Conservation (phyloP, 331 rosid genomes). For the Quercus phellos region DNA sequence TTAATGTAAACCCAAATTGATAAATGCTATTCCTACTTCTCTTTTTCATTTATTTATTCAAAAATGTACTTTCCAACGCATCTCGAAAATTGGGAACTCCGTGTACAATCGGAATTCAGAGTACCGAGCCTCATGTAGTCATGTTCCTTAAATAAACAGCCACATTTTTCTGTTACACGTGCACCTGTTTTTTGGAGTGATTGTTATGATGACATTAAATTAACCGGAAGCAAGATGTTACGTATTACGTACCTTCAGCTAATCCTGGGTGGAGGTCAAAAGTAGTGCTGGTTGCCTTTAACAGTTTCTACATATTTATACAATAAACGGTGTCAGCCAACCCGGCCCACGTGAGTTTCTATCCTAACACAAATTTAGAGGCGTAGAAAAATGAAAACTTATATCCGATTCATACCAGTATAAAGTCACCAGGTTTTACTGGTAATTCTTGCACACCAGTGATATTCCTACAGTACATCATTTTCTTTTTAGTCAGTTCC, state of each 20-base stretch:
- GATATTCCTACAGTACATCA: slow-evolving; percentile 35
- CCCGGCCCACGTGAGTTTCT: background rate
- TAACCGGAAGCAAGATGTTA: background rate
- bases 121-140: too few species aligned
- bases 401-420: slow-evolving; percentile 27
- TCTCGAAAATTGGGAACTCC: too few species aligned
- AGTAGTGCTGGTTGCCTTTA: slow-evolving; percentile 26
- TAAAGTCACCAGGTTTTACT: slow-evolving; percentile 45
- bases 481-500: background rate
- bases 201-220: too few species aligned
- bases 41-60: too few species aligned
- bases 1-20: too few species aligned
- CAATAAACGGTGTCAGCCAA: background rate
- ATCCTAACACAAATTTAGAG: background rate
- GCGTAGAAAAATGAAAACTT: background rate
- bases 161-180: too few species aligned
- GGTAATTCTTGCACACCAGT: slow-evolving; percentile 49
- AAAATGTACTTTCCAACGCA: too few species aligned
- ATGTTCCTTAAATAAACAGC: too few species aligned
- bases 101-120: too few species aligned
- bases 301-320: slow-evolving; percentile 32
- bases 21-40: too few species aligned
- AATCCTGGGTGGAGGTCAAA: slow-evolving; percentile 44
- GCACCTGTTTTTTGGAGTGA: too few species aligned
- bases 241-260: slow-evolving; percentile 31